Percentiles rank a stretch among this genome's conserved stretches.
phyloP scores from a whole-genome alignment of 352 stramenopile species.

The Hyaloperonospora brassicae region DNA sequence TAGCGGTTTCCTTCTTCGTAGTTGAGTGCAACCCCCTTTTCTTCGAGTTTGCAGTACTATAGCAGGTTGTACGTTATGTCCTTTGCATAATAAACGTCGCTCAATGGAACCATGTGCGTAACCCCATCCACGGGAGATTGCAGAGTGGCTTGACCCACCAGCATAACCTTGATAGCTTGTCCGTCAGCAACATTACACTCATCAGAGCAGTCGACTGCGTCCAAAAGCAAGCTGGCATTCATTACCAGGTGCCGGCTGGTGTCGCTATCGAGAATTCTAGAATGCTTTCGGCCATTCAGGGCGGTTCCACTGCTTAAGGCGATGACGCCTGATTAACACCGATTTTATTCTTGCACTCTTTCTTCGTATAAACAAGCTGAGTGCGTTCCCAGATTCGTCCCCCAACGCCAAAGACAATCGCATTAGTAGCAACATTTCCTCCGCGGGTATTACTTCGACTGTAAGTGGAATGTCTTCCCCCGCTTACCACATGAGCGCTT shows the following conservation, averaged over 20 bases:
- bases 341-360: neutral
- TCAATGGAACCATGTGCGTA: neutral
- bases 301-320: neutral
- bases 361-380: neutral
- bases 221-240: neutral
- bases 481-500: neutral
- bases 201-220: neutral
- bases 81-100: conserved; percentile 1
- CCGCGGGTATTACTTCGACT: neutral
- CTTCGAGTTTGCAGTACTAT: conserved; percentile 1
- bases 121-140: neutral
- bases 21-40: neutral
- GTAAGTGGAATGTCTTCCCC: neutral
- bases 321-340: neutral
- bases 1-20: neutral
- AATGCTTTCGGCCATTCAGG: neutral
- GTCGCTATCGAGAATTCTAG: neutral
- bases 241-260: neutral
- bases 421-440: neutral
- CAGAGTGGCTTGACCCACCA: neutral
- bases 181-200: conserved; percentile 2
- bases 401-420: neutral
- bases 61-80: neutral
- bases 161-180: neutral
- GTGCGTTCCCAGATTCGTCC: neutral